Conservation (phyloP, 306 rosid species). For the Prunus fruticosa region DNA sequence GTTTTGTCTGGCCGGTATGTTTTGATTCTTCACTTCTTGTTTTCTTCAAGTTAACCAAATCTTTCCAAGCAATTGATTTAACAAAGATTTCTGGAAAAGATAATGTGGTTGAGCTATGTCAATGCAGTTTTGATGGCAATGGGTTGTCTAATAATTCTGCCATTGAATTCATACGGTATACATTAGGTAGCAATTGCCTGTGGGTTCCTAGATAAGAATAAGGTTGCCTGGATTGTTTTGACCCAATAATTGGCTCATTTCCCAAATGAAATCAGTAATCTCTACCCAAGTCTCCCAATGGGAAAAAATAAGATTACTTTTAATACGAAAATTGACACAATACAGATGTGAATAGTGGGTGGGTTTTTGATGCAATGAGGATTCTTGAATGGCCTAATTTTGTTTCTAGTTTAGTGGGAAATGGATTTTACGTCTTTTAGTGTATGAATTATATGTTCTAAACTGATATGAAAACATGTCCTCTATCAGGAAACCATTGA, state of each 20-base stretch:
- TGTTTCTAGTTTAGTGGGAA: not conserved
- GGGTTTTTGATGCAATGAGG: not conserved
- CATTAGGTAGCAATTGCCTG: slow-evolving; percentile 33
- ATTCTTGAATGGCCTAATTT: too few relatives aligned
- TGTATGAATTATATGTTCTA: not conserved
- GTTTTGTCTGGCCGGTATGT: slow-evolving; percentile 89
- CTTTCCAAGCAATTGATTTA: not conserved
- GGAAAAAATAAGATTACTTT: not conserved
- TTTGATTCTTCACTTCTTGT: not conserved
- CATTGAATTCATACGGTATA: slow-evolving; percentile 25
- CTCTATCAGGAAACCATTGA: slow-evolving; percentile 72
- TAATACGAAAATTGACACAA: too few relatives aligned
- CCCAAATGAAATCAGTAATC: not conserved
- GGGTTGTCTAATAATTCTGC: slow-evolving; percentile 25
- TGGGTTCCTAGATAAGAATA: slow-evolving; percentile 28
- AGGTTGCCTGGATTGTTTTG: slow-evolving; percentile 11
- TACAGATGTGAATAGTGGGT: not conserved
- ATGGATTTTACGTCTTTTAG: not conserved
- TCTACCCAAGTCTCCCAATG: not conserved
- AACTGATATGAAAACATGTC: not conserved
- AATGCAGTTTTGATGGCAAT: slow-evolving; percentile 16
- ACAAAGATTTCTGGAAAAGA: not conserved
- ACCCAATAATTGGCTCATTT: not conserved
- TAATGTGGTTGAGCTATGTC: slow-evolving; percentile 1
- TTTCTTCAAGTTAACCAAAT: not conserved